phyloP scores from a whole-genome alignment of 805 yeast species.

The Metschnikowia reukaufii region DNA sequence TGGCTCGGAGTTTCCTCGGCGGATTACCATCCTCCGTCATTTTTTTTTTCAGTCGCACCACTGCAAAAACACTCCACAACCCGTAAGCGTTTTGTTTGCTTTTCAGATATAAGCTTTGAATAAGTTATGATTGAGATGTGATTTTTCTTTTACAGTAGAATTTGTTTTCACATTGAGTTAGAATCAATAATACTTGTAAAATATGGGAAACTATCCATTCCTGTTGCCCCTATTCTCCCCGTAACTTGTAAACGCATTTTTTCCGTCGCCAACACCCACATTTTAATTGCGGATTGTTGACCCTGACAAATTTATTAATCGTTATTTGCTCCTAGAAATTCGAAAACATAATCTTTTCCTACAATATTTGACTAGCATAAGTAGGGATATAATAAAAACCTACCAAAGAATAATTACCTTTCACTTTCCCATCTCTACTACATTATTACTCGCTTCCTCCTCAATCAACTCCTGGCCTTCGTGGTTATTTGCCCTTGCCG shows the following conservation, averaged over 20 bases:
- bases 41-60: slow-evolving; percentile 8
- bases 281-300: too few species aligned
- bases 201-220: too few species aligned
- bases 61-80: background rate
- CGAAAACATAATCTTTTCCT: background rate
- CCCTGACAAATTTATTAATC: background rate
- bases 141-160: too few species aligned
- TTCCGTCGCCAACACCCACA: background rate
- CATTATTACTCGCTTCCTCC: too few species aligned
- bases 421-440: too few species aligned
- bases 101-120: too few species aligned
- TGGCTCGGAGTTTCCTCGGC: slow-evolving; percentile 12
- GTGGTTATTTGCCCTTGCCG: slow-evolving; percentile 1
- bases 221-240: too few species aligned
- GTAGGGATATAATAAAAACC: too few species aligned
- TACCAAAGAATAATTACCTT: too few species aligned
- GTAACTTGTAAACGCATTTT: background rate
- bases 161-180: too few species aligned
- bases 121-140: too few species aligned
- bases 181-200: too few species aligned
- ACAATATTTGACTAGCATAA: background rate
- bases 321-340: background rate
- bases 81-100: background rate
- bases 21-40: slow-evolving; percentile 13
- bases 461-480: background rate